Conservation (phyloP, 2,329 filamentous ascomycete species). For the Daldinia sp. region DNA sequence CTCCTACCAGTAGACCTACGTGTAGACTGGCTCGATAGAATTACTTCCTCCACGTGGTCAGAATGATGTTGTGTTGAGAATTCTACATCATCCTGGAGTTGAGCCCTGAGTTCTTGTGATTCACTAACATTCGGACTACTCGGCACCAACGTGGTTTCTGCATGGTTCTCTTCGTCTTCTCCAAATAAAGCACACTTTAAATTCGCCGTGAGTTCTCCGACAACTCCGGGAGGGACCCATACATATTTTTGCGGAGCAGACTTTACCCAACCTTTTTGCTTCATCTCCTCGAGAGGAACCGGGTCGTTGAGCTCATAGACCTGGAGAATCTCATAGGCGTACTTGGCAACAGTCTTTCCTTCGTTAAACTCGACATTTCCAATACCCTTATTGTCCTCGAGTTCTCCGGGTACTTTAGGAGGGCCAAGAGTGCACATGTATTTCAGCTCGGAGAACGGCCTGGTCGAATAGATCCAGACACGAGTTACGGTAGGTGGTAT, state of each 20-base stretch:
- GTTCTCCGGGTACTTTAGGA: slow-evolving; percentile 61
- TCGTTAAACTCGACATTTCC: slow-evolving; percentile 67
- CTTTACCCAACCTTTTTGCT: slow-evolving; percentile 66
- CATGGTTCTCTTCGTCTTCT: slow-evolving; percentile 45
- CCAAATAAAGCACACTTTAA: slow-evolving; percentile 64
- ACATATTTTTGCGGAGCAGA: slow-evolving; percentile 63
- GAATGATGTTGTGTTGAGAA: slow-evolving; percentile 55
- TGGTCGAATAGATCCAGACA: slow-evolving; percentile 72
- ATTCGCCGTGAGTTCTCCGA: slow-evolving; percentile 70
- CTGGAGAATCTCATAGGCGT: slow-evolving; percentile 66
- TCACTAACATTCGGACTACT: slow-evolving; percentile 52
- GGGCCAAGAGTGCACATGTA: slow-evolving; percentile 70
- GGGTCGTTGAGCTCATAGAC: slow-evolving; percentile 74
- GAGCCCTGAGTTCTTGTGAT: slow-evolving; percentile 65
- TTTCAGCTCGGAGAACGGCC: slow-evolving; percentile 60
- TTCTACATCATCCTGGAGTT: slow-evolving; percentile 61
- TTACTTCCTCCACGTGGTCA: slow-evolving; percentile 46
- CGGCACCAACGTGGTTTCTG: slow-evolving; percentile 24
- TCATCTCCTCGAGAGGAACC: slow-evolving; percentile 64
- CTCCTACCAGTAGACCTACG: slow-evolving; percentile 29
- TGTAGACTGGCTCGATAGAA: slow-evolving; percentile 52
- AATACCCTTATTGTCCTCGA: slow-evolving; percentile 58
- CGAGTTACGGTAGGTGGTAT: slow-evolving; percentile 67
- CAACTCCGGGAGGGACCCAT: slow-evolving; percentile 68
- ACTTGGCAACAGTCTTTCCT: slow-evolving; percentile 54